Evolutionary conservation across 352 stramenopile species (phyloP), one percentile per base, ranked within the genome.

Genomic region (Pythium dissotocum): DNA sequence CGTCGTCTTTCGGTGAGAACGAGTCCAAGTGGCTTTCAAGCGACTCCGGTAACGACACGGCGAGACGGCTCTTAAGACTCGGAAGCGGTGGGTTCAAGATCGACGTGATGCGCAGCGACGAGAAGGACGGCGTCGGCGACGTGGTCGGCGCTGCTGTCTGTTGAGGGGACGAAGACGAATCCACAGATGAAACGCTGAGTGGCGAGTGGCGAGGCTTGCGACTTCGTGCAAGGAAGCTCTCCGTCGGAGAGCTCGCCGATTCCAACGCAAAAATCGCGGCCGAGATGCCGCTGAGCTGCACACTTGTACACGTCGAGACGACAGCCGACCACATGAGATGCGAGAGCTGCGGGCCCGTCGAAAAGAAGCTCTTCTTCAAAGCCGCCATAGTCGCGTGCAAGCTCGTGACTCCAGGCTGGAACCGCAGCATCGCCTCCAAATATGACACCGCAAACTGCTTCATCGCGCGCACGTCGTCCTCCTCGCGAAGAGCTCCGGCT

Each of bases 321-420:
- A 93, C 80, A 0, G 85, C 77, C 5, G 79, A 90, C 85, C 85
- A 93, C 56, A 93, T 91, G 16, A 93, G 79, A 63, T 93, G 85
- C 1, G 85, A 77, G 8, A 91, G 64, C 59, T 93, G 83, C 12
- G 85, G 81, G 7, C 83, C 85, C 0, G 79, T 88, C 24, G 80
- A 87, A 32, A 88, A 85, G 46, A 91, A 91, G 21, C 85, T 81
- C 57, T 86, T 88, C 73, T 88, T 93, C 9, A 93, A 46, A 8
- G 78, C 72, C 18, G 44, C 76, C 73, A 89, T 88, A 1, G 82
- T 83, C 52, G 73, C 75, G 28, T 75, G 63, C 52, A 88, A 60
- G 21, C 87, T 63, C 4, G 76, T 77, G 76, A 89, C 77, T 42
- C 89, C 85, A 0, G 82, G 80, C 44, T 91, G 81, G 63, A 93